Evolutionary conservation across 2,329 filamentous ascomycete genomes (phyloP).

Genomic region (Colletotrichum lindemuthianum): DNA sequence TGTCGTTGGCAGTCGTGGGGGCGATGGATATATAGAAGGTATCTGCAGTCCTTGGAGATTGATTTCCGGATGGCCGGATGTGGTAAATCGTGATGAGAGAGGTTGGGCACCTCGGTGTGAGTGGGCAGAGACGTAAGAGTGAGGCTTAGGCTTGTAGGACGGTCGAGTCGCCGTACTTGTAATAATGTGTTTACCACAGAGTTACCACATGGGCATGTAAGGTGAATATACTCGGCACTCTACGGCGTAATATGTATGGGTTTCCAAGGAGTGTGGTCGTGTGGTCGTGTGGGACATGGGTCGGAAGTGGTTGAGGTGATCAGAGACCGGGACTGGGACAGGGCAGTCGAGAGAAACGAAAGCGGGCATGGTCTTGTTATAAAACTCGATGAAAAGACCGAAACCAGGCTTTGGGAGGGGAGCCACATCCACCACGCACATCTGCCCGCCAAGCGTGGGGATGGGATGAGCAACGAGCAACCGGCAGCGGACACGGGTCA

Average conservation of each 20-base stretch:
- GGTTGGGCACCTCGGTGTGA: not conserved
- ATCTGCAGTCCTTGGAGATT: not conserved
- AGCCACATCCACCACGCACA: constrained; percentile 6
- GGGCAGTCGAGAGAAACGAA: constrained; percentile 23
- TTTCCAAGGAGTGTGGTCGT: constrained; percentile 28
- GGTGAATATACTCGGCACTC: not conserved
- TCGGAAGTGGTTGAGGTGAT: constrained; percentile 18
- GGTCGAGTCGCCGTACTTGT: not conserved
- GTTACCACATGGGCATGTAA: constrained; percentile 26
- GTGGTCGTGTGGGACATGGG: constrained; percentile 26
- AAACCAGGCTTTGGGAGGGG: constrained; percentile 28
- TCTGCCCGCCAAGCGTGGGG: constrained; percentile 33
- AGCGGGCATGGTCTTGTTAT: constrained; percentile 35
- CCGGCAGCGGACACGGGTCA: constrained; percentile 17
- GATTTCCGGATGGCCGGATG: not conserved
- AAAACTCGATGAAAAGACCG: constrained; percentile 27
- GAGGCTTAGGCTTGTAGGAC: constrained; percentile 15
- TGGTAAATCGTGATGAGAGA: not conserved
- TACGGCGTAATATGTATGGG: not conserved
- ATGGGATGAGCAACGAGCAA: constrained; percentile 33
- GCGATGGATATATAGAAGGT: not conserved
- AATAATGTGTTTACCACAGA: constrained; percentile 23
- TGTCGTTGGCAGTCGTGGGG: constrained; percentile 12
- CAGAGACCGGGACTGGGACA: constrained; percentile 8
- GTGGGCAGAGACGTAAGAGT: constrained; percentile 3